Conservation (phyloP, 1,139 yeast genomes). For the Meyerozyma carpophila region DNA sequence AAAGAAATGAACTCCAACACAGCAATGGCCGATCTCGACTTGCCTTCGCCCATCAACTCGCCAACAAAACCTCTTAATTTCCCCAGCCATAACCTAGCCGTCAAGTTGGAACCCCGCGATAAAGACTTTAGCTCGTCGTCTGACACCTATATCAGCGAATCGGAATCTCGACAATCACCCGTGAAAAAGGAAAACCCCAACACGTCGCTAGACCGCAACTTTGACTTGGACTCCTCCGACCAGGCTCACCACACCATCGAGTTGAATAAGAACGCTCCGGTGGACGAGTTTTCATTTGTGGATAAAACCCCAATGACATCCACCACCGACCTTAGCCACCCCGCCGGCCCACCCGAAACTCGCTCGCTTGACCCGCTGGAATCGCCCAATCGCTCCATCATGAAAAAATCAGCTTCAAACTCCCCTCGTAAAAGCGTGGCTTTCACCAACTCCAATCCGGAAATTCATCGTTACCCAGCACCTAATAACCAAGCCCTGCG, state of each 20-base stretch:
- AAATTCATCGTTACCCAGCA: conserved; percentile 30
- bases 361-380: conserved; percentile 5
- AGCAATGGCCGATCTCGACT: conserved; percentile 3
- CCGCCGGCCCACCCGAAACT: conserved; percentile 1
- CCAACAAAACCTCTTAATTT: conserved; percentile 35
- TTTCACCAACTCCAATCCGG: conserved; percentile 28
- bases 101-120: conserved; percentile 4
- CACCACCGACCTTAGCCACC: conserved; percentile 15
- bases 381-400: conserved; percentile 39
- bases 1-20: conserved; percentile 20
- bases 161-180: conserved; percentile 9
- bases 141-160: conserved; percentile 39
- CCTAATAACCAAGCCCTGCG: conserved; percentile 7
- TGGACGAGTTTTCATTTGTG: conserved; percentile 27
- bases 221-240: conserved; percentile 18
- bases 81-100: conserved; percentile 12
- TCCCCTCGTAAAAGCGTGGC: conserved; percentile 41
- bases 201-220: conserved; percentile 23
- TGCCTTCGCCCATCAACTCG: conserved; percentile 17
- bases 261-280: conserved; percentile 8
- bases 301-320: conserved; percentile 20
- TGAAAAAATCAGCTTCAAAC: conserved; percentile 26
- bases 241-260: conserved; percentile 13
- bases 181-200: neutral
- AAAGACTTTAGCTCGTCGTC: conserved; percentile 37